These are phyloP conservation scores for Scytalidium lignicola DNA, from an alignment of 2,329 filamentous ascomycete genomes.

Conservation along the genomic window DNA sequence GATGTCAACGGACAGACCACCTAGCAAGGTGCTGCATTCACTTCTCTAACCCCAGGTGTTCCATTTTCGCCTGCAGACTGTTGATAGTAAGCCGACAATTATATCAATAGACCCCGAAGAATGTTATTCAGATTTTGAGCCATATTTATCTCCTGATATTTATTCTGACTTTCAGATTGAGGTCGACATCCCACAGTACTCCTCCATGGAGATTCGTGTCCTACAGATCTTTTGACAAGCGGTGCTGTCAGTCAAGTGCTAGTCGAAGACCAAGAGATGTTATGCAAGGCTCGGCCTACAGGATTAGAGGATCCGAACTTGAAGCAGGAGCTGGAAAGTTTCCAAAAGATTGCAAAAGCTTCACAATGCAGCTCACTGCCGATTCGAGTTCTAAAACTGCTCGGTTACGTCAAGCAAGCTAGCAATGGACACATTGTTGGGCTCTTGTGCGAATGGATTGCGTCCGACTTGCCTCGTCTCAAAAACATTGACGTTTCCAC, in stretches of 20 bases:
- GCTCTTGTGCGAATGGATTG: conserved; percentile 15
- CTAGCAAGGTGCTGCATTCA: too few species aligned
- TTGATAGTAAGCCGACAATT: too few species aligned
- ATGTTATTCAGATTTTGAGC: too few species aligned
- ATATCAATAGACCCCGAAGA: too few species aligned
- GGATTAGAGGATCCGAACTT: conserved; percentile 3
- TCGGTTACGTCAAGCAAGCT: conserved; percentile 9
- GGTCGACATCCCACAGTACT: not conserved
- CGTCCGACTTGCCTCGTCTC: not conserved
- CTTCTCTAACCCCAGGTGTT: too few species aligned
- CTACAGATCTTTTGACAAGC: conserved; percentile 1
- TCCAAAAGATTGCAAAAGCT: conserved; percentile 6
- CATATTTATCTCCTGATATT: too few species aligned
- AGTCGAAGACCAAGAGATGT: conserved; percentile 8
- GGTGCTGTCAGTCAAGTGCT: conserved; percentile 11
- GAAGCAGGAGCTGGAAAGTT: conserved; percentile 13
- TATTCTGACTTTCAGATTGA: too few species aligned
- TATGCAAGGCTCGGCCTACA: conserved; percentile 10
- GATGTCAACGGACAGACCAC: too few species aligned
- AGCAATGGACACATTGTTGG: conserved; percentile 11
- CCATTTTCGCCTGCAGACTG: too few species aligned
- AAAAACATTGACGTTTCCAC: conserved; percentile 2
- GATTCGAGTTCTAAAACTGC: conserved; percentile 9
- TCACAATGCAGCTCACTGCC: conserved; percentile 6
- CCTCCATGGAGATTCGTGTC: conserved; percentile 6